Percentiles rank a stretch among this genome's conserved stretches.
phyloP scores from a whole-genome alignment of 768 basidiomycete genomes.

The Lactifluus echinatus region DNA sequence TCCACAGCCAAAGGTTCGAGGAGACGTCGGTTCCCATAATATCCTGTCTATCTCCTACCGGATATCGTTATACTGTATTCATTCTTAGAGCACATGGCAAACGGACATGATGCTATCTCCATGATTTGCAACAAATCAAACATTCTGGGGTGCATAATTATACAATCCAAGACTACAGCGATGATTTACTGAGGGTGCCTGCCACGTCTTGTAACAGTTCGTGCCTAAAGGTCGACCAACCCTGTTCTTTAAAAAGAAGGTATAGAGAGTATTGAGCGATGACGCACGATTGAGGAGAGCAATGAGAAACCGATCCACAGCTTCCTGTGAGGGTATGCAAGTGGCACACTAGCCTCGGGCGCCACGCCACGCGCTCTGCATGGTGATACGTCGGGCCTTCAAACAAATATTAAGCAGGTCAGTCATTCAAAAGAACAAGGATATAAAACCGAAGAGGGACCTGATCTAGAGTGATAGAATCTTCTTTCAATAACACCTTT shows the following conservation, averaged over 20 bases:
- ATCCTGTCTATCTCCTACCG: neutral
- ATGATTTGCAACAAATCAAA: slow-evolving; percentile 5
- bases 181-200: slow-evolving; percentile 12
- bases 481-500: slow-evolving; percentile 68
- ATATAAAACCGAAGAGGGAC: slow-evolving; percentile 31
- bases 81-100: neutral
- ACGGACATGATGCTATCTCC: neutral
- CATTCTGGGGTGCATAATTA: slow-evolving; percentile 15
- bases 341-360: slow-evolving; percentile 36
- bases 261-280: neutral
- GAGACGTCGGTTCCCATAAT: neutral
- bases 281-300: slow-evolving; percentile 6
- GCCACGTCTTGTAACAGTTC: slow-evolving; percentile 11
- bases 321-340: slow-evolving; percentile 9
- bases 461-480: slow-evolving; percentile 89
- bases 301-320: slow-evolving; percentile 9
- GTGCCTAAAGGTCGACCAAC: slow-evolving; percentile 1
- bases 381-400: slow-evolving; percentile 79
- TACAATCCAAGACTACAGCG: slow-evolving; percentile 19
- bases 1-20: neutral
- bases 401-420: neutral
- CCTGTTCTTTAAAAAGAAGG: neutral
- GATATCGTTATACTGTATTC: slow-evolving; percentile 1
- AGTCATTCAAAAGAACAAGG: neutral
- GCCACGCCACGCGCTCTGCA: slow-evolving; percentile 87